phyloP scores from a whole-genome alignment of 805 yeast genomes.

The Metschnikowia aberdeeniae region DNA sequence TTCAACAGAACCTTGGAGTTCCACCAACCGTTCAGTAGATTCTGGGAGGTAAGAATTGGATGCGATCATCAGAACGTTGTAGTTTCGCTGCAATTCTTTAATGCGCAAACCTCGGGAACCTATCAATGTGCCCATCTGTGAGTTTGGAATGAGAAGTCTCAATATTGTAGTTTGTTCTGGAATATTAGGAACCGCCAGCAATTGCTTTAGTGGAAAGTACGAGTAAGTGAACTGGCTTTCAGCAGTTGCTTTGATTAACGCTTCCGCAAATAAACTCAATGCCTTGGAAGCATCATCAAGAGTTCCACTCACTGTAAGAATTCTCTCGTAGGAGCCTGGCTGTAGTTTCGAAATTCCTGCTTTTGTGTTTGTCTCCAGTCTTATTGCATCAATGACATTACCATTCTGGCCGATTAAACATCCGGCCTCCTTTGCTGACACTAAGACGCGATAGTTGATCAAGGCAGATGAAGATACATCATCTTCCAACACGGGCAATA shows the following conservation, averaged over 20 bases:
- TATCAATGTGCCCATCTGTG: slow-evolving; percentile 84
- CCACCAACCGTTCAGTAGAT: slow-evolving; percentile 82
- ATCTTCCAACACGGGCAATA: slow-evolving; percentile 26
- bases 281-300: slow-evolving; percentile 68
- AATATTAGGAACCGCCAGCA: slow-evolving; percentile 48
- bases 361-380: slow-evolving; percentile 72
- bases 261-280: slow-evolving; percentile 63
- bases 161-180: slow-evolving; percentile 52
- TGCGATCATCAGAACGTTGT: slow-evolving; percentile 76
- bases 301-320: slow-evolving; percentile 72
- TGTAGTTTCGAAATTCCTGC: slow-evolving; percentile 83
- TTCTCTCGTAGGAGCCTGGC: slow-evolving; percentile 78
- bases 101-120: slow-evolving; percentile 81
- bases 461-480: slow-evolving; percentile 27
- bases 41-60: slow-evolving; percentile 78
- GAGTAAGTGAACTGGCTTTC: slow-evolving; percentile 38
- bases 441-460: slow-evolving; percentile 52
- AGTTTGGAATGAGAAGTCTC: slow-evolving; percentile 73
- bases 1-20: slow-evolving; percentile 74
- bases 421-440: slow-evolving; percentile 85
- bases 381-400: slow-evolving; percentile 65
- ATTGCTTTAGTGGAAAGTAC: slow-evolving; percentile 57
- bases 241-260: slow-evolving; percentile 46
- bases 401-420: slow-evolving; percentile 87
- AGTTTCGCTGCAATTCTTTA: slow-evolving; percentile 68